A percentile compares a stretch with the other conserved stretches of the same genome.
phyloP scores from a whole-genome alignment of 495 filamentous ascomycete genomes.

The Aspergillus diversus region DNA sequence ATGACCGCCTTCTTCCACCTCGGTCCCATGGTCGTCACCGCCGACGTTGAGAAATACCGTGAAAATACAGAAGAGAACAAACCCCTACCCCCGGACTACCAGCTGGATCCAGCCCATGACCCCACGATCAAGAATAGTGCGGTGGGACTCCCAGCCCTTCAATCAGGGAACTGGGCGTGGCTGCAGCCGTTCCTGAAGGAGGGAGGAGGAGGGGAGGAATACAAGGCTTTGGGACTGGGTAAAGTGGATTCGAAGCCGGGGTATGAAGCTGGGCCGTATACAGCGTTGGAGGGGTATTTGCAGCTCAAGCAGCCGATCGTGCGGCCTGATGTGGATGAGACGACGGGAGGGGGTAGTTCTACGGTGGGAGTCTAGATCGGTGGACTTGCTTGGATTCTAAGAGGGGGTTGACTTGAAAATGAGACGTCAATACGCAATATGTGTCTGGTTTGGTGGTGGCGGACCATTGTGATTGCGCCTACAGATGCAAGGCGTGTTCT shows the following conservation, averaged over 20 bases:
- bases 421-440: no score
- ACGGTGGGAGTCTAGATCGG: not conserved
- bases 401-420: no score
- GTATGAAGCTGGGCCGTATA: conserved; percentile 44
- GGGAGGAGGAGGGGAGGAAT: conserved; percentile 16
- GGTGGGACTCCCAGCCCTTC: conserved; percentile 24
- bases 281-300: conserved; percentile 49
- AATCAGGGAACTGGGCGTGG: conserved; percentile 45
- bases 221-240: conserved; percentile 31
- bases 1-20: conserved; percentile 54
- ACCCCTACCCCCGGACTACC: not conserved
- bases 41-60: conserved; percentile 32
- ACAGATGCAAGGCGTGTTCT: not conserved
- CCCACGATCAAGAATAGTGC: conserved; percentile 1
- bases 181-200: conserved; percentile 44
- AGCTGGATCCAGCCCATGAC: not conserved
- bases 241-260: conserved; percentile 28
- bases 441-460: not conserved
- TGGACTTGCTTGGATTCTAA: not conserved
- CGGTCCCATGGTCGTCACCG: conserved; percentile 43
- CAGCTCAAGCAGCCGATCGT: conserved; percentile 37
- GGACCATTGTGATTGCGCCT: not conserved
- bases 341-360: not conserved
- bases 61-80: not conserved
- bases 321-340: not conserved